Evolutionary conservation across 176 grass and related monocot genomes (phyloP), one percentile per base, ranked within the genome.

Genomic region (Zea luxurians): DNA sequence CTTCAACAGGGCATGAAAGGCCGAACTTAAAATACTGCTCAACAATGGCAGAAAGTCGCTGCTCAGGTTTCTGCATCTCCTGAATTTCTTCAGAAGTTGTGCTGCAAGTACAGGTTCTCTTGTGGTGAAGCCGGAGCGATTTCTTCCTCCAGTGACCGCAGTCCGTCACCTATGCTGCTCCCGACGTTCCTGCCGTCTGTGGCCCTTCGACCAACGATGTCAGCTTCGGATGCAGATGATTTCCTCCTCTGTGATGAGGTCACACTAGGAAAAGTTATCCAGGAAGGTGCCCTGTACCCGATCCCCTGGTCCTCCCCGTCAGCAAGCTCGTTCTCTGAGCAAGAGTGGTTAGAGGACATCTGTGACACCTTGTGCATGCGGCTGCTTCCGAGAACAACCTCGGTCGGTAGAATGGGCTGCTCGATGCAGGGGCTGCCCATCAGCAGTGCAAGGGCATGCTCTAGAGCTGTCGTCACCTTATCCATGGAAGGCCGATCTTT

Each of bases 251-350:
- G 95, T 6, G 95, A 98, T 4, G 95, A 98, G 8, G 95, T 94
- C 55, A 98, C 89, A 4, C 95, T 98, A 52, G 95, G 95, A 50
- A 98, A 94, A 5, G 91, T 94, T 79, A 98, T 98, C 95, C 95
- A 98, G 35, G 91, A 94, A 60, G 95, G 95, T 12, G 95, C 95
- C 70, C 95, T 84, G 61, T 92, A 92, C 83, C 94, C 95, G 0
- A 92, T 84, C 79, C 84, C 74, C 52, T 92, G 89, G 61, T 98
- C 95, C 8, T 98, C 91, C 7, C 63, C 83, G 0, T 98, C 91
- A 5, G 59, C 89, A 49, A 93, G 86, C 47, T 94, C 94, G 4
- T 90, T 97, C 83, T 97, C 95, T 3, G 95, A 98, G 68, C 89
- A 98, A 8, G 95, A 98, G 74, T 90, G 87, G 58, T 98, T 98